phyloP scores from a whole-genome alignment of 495 filamentous ascomycete genomes.

The Stereocaulon alpinum region DNA sequence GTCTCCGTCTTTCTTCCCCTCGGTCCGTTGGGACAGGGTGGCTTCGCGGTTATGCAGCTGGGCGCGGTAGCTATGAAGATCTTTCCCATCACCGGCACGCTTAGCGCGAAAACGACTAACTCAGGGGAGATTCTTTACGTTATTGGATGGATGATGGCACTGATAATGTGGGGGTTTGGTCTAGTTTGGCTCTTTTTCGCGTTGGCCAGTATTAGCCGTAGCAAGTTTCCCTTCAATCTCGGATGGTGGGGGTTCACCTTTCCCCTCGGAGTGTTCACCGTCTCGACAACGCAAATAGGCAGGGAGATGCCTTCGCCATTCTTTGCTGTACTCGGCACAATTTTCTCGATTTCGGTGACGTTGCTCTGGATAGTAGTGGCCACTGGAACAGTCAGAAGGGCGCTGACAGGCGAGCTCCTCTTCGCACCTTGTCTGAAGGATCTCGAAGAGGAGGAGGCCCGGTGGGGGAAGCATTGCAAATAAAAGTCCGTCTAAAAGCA shows the following conservation, averaged over 20 bases:
- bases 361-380: constrained; percentile 44
- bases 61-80: constrained; percentile 40
- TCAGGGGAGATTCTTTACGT: constrained; percentile 45
- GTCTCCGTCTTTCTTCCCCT: constrained; percentile 53
- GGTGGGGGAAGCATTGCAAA: constrained; percentile 18
- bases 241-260: constrained; percentile 63
- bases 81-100: constrained; percentile 40
- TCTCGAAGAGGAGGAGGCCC: constrained; percentile 24
- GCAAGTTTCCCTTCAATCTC: constrained; percentile 53
- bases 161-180: constrained; percentile 52
- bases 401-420: constrained; percentile 38
- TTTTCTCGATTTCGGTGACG: constrained; percentile 38
- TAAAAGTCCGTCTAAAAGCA: constrained; percentile 4
- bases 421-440: constrained; percentile 43
- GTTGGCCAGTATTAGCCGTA: constrained; percentile 30
- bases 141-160: constrained; percentile 39
- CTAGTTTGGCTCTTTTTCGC: constrained; percentile 56
- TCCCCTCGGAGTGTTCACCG: constrained; percentile 42
- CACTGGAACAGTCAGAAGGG: constrained; percentile 34
- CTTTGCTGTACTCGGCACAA: constrained; percentile 43
- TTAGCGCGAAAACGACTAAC: constrained; percentile 21
- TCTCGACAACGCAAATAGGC: constrained; percentile 38
- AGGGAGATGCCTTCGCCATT: constrained; percentile 42
- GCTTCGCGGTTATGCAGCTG: constrained; percentile 47
- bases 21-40: constrained; percentile 50